These are phyloP conservation scores for Blastomyces silverae DNA, from an alignment of 2,329 filamentous ascomycete species.

Conservation along the genomic window DNA sequence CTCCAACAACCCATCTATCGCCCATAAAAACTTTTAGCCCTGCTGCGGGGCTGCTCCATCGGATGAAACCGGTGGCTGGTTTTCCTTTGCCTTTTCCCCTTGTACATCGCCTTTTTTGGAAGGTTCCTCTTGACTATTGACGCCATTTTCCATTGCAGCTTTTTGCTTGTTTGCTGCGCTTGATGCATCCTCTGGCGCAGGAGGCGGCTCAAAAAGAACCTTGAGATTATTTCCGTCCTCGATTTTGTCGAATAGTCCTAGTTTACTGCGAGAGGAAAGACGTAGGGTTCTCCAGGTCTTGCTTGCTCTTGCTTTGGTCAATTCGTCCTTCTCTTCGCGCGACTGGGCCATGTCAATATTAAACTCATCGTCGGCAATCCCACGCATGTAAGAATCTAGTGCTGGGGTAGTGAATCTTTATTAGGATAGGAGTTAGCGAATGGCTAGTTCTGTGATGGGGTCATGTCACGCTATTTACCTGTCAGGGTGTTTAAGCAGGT, in stretches of 20 bases:
- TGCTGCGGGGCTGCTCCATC: slow-evolving; percentile 1
- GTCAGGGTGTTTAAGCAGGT: slow-evolving; percentile 59
- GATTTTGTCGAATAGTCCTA: slow-evolving; percentile 77
- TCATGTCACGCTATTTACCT: slow-evolving; percentile 36
- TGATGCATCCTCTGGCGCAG: slow-evolving; percentile 1
- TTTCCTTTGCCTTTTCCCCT: slow-evolving; percentile 9
- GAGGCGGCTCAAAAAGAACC: slow-evolving; percentile 40
- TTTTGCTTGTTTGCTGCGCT: slow-evolving; percentile 10
- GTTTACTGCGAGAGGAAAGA: slow-evolving; percentile 64
- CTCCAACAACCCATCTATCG: neutral
- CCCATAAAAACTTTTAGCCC: neutral
- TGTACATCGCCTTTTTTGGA: slow-evolving; percentile 7
- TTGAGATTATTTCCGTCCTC: slow-evolving; percentile 69
- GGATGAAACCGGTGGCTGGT: slow-evolving; percentile 1
- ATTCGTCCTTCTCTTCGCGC: slow-evolving; percentile 53
- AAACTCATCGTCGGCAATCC: slow-evolving; percentile 72
- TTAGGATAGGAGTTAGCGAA: neutral
- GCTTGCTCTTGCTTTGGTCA: slow-evolving; percentile 69
- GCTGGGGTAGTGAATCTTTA: slow-evolving; percentile 62
- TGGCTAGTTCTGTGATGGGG: neutral
- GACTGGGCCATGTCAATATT: slow-evolving; percentile 74
- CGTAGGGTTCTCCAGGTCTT: slow-evolving; percentile 86
- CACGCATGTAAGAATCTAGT: slow-evolving; percentile 61
- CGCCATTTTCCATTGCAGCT: slow-evolving; percentile 12
- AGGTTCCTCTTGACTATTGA: slow-evolving; percentile 15